Conservation (phyloP, 2,329 filamentous ascomycete genomes). For the Madurella fahalii region DNA sequence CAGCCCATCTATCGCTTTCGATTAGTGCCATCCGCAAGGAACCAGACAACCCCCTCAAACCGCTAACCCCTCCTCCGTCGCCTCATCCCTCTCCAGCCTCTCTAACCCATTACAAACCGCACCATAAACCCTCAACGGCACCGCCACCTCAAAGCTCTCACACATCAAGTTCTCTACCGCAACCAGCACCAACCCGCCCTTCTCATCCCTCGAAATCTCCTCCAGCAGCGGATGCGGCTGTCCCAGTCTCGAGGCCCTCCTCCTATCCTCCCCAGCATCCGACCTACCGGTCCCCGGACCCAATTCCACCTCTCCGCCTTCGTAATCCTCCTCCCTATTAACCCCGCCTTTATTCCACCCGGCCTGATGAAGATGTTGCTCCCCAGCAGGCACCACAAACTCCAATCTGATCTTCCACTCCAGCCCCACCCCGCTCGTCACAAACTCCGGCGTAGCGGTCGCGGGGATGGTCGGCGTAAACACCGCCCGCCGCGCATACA, state of each 20-base stretch:
- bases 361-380: conserved; percentile 16
- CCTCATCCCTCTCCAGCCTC: conserved; percentile 52
- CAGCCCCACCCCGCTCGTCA: conserved; percentile 81
- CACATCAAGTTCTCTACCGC: conserved; percentile 74
- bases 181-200: conserved; percentile 68
- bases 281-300: conserved; percentile 9
- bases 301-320: conserved; percentile 3
- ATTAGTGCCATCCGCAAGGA: background rate
- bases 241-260: background rate
- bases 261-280: conserved; percentile 25
- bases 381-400: conserved; percentile 73
- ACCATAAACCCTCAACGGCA: conserved; percentile 78
- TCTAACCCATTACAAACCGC: conserved; percentile 55
- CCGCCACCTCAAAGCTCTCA: conserved; percentile 86
- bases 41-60: conserved; percentile 12
- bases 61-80: conserved; percentile 34
- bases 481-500: conserved; percentile 73
- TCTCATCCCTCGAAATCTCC: conserved; percentile 72
- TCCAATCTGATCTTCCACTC: conserved; percentile 89
- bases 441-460: conserved; percentile 81
- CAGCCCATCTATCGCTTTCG: too few relatives aligned
- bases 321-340: conserved; percentile 29
- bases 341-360: conserved; percentile 17
- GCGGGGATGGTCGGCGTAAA: conserved; percentile 83
- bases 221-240: conserved; percentile 61